A percentile compares a stretch with the other conserved stretches of the same genome.
Evolutionary conservation across 129 eudicot species (phyloP).

Genomic region (Apium graveolens): DNA sequence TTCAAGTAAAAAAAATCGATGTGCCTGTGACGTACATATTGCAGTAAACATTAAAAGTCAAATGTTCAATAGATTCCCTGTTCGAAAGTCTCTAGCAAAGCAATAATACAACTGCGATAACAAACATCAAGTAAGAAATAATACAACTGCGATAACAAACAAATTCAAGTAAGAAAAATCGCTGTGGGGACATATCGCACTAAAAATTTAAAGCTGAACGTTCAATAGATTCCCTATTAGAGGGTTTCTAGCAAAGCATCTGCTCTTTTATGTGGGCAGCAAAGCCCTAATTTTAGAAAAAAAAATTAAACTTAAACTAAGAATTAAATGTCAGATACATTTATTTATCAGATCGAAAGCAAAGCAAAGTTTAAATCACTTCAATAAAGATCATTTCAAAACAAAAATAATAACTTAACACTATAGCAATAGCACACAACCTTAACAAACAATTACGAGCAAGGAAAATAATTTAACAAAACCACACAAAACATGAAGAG

Average conservation of each 20-base stretch:
- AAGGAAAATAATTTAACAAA: too few species aligned
- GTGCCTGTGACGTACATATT: background rate
- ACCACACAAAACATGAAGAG: background rate
- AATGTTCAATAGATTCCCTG: background rate
- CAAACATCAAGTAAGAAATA: too few species aligned
- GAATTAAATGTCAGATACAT: background rate
- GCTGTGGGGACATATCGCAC: background rate
- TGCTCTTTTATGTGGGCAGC: background rate
- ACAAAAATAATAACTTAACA: background rate
- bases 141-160: background rate
- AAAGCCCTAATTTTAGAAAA: conserved; percentile 1
- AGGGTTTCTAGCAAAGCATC: background rate
- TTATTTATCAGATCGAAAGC: background rate
- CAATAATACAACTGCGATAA: background rate
- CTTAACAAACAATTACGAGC: background rate
- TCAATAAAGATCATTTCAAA: background rate
- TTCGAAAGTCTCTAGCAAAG: too few species aligned
- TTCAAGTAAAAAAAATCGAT: background rate
- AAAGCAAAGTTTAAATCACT: background rate
- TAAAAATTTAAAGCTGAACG: background rate
- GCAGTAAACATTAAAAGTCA: background rate
- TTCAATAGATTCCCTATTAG: background rate
- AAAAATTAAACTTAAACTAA: background rate
- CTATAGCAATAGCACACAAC: background rate
- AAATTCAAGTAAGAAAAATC: background rate